Percentiles rank a stretch among this genome's conserved stretches.
phyloP scores from a whole-genome alignment of 306 rosid genomes.

The Cucumis cinereus region DNA sequence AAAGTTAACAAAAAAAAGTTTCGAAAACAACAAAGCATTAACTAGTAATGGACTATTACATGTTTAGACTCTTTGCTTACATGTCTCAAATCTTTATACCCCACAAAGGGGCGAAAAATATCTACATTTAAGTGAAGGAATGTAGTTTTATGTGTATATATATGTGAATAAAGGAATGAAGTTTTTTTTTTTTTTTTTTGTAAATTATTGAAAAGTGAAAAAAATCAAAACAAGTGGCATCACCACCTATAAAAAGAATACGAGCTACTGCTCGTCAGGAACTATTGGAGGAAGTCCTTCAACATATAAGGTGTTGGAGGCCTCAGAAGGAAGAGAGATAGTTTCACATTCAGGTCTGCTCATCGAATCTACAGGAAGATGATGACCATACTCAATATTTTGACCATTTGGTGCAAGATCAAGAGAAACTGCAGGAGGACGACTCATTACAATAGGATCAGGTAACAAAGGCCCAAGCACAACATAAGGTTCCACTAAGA shows the following conservation, averaged over 20 bases:
- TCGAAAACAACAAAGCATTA: background rate
- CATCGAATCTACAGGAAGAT: constrained; percentile 38
- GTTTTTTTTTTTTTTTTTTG: background rate
- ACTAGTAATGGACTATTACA: constrained; percentile 27
- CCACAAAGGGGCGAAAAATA: constrained; percentile 92
- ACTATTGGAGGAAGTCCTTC: constrained; percentile 86
- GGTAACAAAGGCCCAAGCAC: constrained; percentile 35
- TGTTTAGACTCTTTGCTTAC: constrained; percentile 77
- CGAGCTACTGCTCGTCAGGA: constrained; percentile 78
- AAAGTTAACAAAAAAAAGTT: background rate
- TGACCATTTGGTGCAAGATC: constrained; percentile 51
- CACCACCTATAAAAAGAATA: constrained; percentile 40
- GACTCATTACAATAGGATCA: constrained; percentile 45
- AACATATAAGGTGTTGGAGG: constrained; percentile 77
- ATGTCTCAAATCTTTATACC: constrained; percentile 84
- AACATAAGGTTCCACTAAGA: too few species aligned
- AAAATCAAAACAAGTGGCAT: constrained; percentile 9
- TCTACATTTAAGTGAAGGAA: constrained; percentile 28
- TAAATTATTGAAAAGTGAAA: background rate
- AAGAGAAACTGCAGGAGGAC: constrained; percentile 37
- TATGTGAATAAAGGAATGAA: constrained; percentile 11
- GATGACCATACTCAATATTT: constrained; percentile 40
- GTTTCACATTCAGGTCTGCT: constrained; percentile 61
- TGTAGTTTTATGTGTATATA: background rate
- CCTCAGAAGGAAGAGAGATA: constrained; percentile 71